Evolutionary conservation across 2,329 filamentous ascomycete species (phyloP).

Genomic region (Hypoxylon sp.): DNA sequence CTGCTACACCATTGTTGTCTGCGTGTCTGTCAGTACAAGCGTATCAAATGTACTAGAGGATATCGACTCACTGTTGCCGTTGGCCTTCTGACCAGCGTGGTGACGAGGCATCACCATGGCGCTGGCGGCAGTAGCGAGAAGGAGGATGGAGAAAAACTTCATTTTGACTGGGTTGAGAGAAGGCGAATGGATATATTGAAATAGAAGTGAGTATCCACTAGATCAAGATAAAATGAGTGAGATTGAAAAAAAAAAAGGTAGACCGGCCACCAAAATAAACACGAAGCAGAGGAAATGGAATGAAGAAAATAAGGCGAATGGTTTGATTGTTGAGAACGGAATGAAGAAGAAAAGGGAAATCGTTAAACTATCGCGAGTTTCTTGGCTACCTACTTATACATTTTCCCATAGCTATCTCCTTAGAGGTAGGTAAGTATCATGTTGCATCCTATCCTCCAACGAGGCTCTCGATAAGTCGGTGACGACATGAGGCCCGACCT

Average conservation of each 20-base stretch:
- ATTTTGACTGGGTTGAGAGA: slow-evolving; percentile 43
- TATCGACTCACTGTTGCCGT: slow-evolving; percentile 35
- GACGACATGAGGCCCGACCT: slow-evolving; percentile 13
- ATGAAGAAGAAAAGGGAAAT: slow-evolving; percentile 41
- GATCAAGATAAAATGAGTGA: slow-evolving; percentile 35
- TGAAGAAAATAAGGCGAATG: slow-evolving; percentile 41
- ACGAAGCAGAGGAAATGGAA: slow-evolving; percentile 39
- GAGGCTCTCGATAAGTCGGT: slow-evolving; percentile 5
- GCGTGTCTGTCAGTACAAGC: slow-evolving; percentile 19
- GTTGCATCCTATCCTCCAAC: slow-evolving; percentile 9
- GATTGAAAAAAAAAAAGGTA: slow-evolving; percentile 46
- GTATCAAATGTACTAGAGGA: neutral
- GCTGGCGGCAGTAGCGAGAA: slow-evolving; percentile 48
- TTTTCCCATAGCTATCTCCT: neutral
- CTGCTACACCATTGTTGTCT: slow-evolving; percentile 32
- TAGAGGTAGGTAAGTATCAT: neutral
- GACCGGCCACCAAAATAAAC: slow-evolving; percentile 48
- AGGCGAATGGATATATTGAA: slow-evolving; percentile 17
- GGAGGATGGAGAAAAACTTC: slow-evolving; percentile 49
- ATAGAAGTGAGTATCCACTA: slow-evolving; percentile 27
- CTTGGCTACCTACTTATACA: slow-evolving; percentile 49
- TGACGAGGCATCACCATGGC: slow-evolving; percentile 50
- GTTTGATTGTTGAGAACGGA: slow-evolving; percentile 40
- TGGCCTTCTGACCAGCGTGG: slow-evolving; percentile 45
- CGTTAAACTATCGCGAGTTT: slow-evolving; percentile 22